Base-by-base conservation (phyloP, 176 grass and related monocot species). In the Tillandsia leiboldiana region DNA sequence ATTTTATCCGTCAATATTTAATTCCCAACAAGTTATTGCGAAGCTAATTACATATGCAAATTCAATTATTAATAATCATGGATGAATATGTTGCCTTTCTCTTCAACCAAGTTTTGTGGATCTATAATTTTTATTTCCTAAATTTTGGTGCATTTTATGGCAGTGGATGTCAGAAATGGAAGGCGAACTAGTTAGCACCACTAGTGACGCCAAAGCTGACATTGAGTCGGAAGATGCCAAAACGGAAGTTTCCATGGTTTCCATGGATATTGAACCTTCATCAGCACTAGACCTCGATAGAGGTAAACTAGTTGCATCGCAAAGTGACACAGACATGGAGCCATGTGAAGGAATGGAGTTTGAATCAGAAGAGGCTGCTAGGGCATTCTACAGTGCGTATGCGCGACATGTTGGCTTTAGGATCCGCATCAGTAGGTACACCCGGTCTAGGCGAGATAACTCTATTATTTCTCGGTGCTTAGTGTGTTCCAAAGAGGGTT, bases 401-500 rank as follows among this genome's bases (percentile, higher is more conserved):
- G 83, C 87, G 47, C 78, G 69, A 72, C 53, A 52, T 61, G 59
- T 77, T 24, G 79, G 87, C 63, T 90, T 90, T 67, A 57, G 77
- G 26, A 82, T 85, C 72, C 83, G 83, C 9, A 85, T 90, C 49
- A 83, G 87, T 70, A 79, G 79, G 64, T 85, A 80, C 67, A 90
- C 83, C 51, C 83, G 79, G 6, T 90, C 87, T 42, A 82, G 87
- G 75, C 87, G 79, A 77, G 83, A 85, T 58, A 90, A 85, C 64
- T 85, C 87, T 56, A 82, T 90, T 15, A 83, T 90, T 80, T 85
- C 87, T 71, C 83, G 83, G 11, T 53, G 87, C 50, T 85, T 90
- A 70, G 87, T 90, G 27, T 90, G 87, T 72, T 90, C 87, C 61
- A 85, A 82, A 78, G 87, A 85, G 70, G 87, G 87, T 18, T 90